A percentile compares a stretch with the other conserved stretches of the same genome.
phyloP scores from a whole-genome alignment of 148 eudicot species.

The Camellia granthamiana region DNA sequence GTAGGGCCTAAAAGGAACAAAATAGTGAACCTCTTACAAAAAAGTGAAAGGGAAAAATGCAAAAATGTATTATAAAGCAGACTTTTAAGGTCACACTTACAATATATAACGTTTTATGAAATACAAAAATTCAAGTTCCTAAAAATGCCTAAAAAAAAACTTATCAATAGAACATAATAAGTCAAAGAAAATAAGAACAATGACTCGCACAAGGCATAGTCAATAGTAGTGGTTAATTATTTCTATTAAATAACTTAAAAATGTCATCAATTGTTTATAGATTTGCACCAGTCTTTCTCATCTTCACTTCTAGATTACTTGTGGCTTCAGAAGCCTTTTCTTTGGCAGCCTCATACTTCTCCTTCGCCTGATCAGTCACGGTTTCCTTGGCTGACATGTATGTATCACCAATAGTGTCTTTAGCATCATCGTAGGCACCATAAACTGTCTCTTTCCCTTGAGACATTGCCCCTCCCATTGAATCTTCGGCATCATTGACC shows the following conservation, averaged over 20 bases:
- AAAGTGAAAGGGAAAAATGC: too few species aligned
- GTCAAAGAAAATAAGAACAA: background rate
- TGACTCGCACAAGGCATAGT: background rate
- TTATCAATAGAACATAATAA: background rate
- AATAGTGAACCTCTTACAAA: too few species aligned
- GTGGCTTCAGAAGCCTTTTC: conserved; percentile 48
- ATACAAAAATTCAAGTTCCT: too few species aligned
- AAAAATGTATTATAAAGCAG: too few species aligned
- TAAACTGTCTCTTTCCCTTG: conserved; percentile 15
- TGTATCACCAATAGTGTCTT: conserved; percentile 19
- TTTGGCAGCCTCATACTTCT: conserved; percentile 47
- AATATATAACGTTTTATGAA: too few species aligned
- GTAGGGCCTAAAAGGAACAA: too few species aligned
- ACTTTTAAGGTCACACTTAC: too few species aligned
- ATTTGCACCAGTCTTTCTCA: conserved; percentile 9
- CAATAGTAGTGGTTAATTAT: background rate
- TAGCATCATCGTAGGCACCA: conserved; percentile 20
- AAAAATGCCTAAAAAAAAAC: too few species aligned
- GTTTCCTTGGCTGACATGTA: conserved; percentile 27
- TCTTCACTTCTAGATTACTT: conserved; percentile 28
- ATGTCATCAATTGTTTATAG: background rate
- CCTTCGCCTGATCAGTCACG: conserved; percentile 30
- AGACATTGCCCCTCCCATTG: background rate
- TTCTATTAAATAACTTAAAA: background rate
- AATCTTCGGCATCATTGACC: background rate